Conservation (phyloP, 1,139 yeast genomes). For the Saccharomyces hybrid region DNA sequence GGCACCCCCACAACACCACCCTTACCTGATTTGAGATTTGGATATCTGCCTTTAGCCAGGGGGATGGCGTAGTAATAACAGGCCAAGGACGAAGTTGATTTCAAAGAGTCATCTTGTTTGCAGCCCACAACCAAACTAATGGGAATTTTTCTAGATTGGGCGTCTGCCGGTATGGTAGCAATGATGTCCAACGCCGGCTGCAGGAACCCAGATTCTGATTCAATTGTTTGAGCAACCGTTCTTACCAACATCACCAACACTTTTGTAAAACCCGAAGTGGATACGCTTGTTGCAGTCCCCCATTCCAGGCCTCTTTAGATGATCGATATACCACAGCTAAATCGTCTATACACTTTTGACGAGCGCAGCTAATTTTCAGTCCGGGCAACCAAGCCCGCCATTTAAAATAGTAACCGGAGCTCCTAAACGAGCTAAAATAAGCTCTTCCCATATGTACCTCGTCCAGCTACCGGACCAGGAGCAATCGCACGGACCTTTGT, state of each 20-base stretch:
- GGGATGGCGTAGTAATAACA: slow-evolving; percentile 5
- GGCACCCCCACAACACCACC: slow-evolving; percentile 20
- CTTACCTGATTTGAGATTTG: not conserved
- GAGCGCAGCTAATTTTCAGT: not conserved
- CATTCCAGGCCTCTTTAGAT: not conserved
- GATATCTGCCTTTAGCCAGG: not conserved
- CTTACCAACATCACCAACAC: not conserved
- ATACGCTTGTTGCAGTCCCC: not conserved
- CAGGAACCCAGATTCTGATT: not conserved
- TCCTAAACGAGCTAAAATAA: not conserved
- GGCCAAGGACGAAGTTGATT: not conserved
- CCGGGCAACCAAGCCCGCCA: not conserved
- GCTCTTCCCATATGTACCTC: not conserved
- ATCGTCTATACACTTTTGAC: not conserved
- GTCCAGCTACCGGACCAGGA: not conserved
- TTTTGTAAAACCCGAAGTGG: not conserved
- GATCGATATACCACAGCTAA: not conserved
- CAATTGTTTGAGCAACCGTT: not conserved
- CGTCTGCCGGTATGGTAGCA: slow-evolving; percentile 14
- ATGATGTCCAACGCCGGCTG: slow-evolving; percentile 12
- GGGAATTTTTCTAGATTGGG: slow-evolving; percentile 14
- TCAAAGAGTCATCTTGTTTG: not conserved
- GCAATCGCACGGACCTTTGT: not conserved
- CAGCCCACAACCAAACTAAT: slow-evolving; percentile 13
- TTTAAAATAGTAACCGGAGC: not conserved